Conservation (phyloP, 2,329 filamentous ascomycete genomes). For the Fusarium sulawesiense region DNA sequence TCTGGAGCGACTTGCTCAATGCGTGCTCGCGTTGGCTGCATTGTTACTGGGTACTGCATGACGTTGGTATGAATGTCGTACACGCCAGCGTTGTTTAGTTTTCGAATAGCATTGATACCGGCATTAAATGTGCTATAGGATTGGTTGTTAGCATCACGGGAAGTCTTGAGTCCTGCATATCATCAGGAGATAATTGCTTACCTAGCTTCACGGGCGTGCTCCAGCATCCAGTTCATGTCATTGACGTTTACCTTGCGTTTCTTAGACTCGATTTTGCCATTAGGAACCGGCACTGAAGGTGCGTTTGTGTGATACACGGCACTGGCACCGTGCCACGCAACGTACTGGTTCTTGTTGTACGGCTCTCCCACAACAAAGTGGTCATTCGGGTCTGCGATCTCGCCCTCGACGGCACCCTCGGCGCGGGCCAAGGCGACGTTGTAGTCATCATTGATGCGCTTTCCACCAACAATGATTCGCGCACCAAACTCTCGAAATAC, state of each 20-base stretch:
- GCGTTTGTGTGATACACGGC: conserved; percentile 90
- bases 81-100: conserved; percentile 76
- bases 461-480: conserved; percentile 91
- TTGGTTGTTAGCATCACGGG: conserved; percentile 16
- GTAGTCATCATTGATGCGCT: conserved; percentile 89
- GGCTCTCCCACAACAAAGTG: conserved; percentile 78
- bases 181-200: conserved; percentile 54
- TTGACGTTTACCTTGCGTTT: conserved; percentile 89
- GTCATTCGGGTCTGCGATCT: conserved; percentile 91
- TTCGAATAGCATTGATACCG: conserved; percentile 74
- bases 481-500: conserved; percentile 98
- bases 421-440: conserved; percentile 79
- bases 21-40: conserved; percentile 88
- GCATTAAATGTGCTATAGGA: conserved; percentile 83
- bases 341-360: conserved; percentile 99
- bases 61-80: conserved; percentile 96
- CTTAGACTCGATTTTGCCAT: conserved; percentile 82
- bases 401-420: conserved; percentile 85
- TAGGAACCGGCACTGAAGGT: conserved; percentile 79
- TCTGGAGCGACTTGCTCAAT: conserved; percentile 76
- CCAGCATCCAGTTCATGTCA: conserved; percentile 94
- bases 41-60: conserved; percentile 87
- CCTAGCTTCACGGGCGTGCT: conserved; percentile 93
- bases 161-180: neutral
- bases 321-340: conserved; percentile 97